Base-by-base conservation (phyloP, 805 yeast species). In the Monosporozyma yasuniensis region DNA sequence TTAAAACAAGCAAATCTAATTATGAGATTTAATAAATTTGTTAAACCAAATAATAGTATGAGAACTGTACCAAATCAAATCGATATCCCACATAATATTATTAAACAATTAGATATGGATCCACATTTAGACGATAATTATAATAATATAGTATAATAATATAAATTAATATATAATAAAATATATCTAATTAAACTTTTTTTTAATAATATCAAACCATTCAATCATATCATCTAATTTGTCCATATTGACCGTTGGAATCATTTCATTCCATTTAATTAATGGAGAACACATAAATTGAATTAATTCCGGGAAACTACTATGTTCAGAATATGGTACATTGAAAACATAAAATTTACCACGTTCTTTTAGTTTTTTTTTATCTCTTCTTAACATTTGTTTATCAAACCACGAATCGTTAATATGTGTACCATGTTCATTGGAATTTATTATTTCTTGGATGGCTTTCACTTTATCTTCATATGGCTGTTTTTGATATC, bases 261-360 rank as follows among this genome's bases (percentile, higher is more conserved):
- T 79, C 12, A 87, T 76, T 39, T 72, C 59, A 0, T 67, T 66
- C 54, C 79, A 75, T 7, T 74, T 64, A 39, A 87, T 42, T 12
- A 14, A 4, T 2, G n/a, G 56, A 21, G 74, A 66, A 2, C 76
- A 68, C 21, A 83, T 77, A 61, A 91, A 87, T 49, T 75, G 73
- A 11, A 83, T 73, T 37, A 93, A 71, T 59, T 93, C 99, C 37
- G 84, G 70, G 59, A 81, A 91, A 50, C 96, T 87, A 10, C 96
- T 87, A 68, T 93, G 99, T 61, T 93, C 99, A 60, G 95, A 84
- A 61, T 93, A 93, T 0, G 99, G 98, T 1, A 90, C 77, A 10
- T 76, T 65, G 56, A 83, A 81, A 0, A 80, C 70, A 44, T 80
- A 75, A 47, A 71, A 64, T 41, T 64, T 56, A 55, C 71, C 49